These are phyloP conservation scores for Terfezia boudieri DNA, from an alignment of 495 filamentous ascomycete species.

Conservation along the genomic window DNA sequence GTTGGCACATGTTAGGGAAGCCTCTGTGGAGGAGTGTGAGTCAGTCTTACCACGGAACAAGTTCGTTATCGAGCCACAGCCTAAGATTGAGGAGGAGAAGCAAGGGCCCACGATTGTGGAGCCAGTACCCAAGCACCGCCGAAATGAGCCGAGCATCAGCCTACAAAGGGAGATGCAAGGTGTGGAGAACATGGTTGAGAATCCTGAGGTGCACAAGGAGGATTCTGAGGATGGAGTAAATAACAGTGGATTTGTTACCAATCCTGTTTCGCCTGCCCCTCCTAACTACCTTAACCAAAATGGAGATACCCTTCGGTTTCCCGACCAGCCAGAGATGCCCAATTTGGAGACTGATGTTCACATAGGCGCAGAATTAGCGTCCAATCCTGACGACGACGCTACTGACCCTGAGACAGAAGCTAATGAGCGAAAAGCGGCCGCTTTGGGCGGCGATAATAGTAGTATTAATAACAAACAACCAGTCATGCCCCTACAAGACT, in stretches of 20 bases:
- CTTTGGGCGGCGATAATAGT: neutral
- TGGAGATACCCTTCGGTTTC: conserved; percentile 3
- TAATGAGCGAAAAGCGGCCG: conserved; percentile 10
- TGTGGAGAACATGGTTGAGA: conserved; percentile 35
- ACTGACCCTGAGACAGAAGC: conserved; percentile 13
- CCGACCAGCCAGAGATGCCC: conserved; percentile 16
- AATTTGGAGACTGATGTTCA: conserved; percentile 22
- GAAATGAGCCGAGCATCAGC: conserved; percentile 44
- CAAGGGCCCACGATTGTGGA: conserved; percentile 33
- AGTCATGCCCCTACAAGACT: neutral
- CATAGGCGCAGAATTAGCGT: conserved; percentile 24
- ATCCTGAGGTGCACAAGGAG: conserved; percentile 5
- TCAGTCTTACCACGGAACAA: conserved; percentile 1
- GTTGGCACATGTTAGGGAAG: conserved; percentile 14
- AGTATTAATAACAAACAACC: neutral
- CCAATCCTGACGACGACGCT: conserved; percentile 14
- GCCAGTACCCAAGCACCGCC: conserved; percentile 41
- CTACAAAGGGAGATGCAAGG: conserved; percentile 66
- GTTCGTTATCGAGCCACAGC: neutral
- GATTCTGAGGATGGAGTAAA: conserved; percentile 10
- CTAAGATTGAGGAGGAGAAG: conserved; percentile 13
- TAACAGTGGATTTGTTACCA: conserved; percentile 14
- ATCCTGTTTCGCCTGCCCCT: conserved; percentile 21
- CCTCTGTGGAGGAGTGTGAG: conserved; percentile 5
- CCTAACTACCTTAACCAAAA: neutral